A percentile compares a stretch with the other conserved stretches of the same genome.
These are phyloP conservation scores for Colletotrichum camelliae DNA, from an alignment of 2,329 filamentous ascomycete genomes.

Conservation along the genomic window DNA sequence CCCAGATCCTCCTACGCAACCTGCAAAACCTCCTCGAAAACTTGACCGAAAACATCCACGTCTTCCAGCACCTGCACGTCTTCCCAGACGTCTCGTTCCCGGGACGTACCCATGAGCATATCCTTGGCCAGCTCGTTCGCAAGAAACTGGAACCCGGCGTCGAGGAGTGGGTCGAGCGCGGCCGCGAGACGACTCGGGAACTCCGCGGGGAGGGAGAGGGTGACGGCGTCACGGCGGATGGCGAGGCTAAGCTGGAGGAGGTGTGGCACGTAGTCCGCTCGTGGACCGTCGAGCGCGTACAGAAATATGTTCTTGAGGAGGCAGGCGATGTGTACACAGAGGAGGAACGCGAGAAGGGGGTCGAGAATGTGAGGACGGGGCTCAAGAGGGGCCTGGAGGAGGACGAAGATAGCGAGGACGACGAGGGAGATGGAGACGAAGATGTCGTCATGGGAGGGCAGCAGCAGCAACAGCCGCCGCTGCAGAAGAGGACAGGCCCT, in stretches of 20 bases:
- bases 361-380: constrained; percentile 76
- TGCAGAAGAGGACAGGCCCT: constrained; percentile 32
- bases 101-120: constrained; percentile 68
- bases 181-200: constrained; percentile 51
- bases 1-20: constrained; percentile 74
- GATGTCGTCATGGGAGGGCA: constrained; percentile 41
- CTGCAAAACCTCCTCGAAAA: constrained; percentile 70
- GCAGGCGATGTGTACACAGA: constrained; percentile 71
- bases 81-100: constrained; percentile 80
- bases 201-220: constrained; percentile 29
- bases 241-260: constrained; percentile 49
- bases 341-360: constrained; percentile 70
- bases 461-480: constrained; percentile 27
- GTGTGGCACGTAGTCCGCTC: constrained; percentile 59
- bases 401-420: constrained; percentile 60
- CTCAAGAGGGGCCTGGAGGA: constrained; percentile 61
- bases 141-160: constrained; percentile 84
- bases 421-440: constrained; percentile 62
- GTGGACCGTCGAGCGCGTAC: constrained; percentile 47
- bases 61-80: constrained; percentile 73
- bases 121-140: constrained; percentile 74
- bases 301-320: constrained; percentile 46
- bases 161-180: constrained; percentile 74
- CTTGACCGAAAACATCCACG: constrained; percentile 67
- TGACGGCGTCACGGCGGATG: constrained; percentile 42